Evolutionary conservation across 371 early-diverging fungal species (phyloP).

Genomic region (Sporodiniella umbellata): DNA sequence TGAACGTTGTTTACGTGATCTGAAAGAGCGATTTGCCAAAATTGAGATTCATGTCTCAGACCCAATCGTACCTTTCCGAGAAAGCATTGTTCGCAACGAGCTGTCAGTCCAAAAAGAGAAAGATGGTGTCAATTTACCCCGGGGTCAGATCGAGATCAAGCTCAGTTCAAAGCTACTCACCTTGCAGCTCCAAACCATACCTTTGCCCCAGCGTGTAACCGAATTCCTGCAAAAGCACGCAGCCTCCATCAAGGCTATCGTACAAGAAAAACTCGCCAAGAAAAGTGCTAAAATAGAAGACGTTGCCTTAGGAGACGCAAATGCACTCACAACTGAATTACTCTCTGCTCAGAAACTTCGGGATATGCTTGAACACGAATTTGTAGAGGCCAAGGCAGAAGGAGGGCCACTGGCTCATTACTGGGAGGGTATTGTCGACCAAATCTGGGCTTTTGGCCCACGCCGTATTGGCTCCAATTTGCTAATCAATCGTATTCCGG

Average conservation of each 20-base stretch:
- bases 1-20: conserved; percentile 92
- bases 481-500: conserved; percentile 69
- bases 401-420: conserved; percentile 39
- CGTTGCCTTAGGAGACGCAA: conserved; percentile 5
- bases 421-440: conserved; percentile 51
- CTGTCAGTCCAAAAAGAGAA: conserved; percentile 42
- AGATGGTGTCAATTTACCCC: conserved; percentile 45
- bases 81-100: conserved; percentile 70
- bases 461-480: conserved; percentile 88
- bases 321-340: conserved; percentile 8
- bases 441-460: conserved; percentile 78
- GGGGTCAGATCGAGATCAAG: conserved; percentile 59
- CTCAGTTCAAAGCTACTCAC: conserved; percentile 67
- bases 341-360: conserved; percentile 33
- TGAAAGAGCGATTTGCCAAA: conserved; percentile 91
- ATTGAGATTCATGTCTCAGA: conserved; percentile 90
- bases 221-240: conserved; percentile 60
- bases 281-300: conserved; percentile 21
- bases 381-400: conserved; percentile 42
- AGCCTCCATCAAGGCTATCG: conserved; percentile 59
- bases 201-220: conserved; percentile 72
- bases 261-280: conserved; percentile 44
- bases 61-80: conserved; percentile 98
- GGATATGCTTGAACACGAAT: conserved; percentile 37
- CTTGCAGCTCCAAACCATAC: conserved; percentile 73